phyloP scores from a whole-genome alignment of 129 eudicot species.

The Pulicaria dysenterica region DNA sequence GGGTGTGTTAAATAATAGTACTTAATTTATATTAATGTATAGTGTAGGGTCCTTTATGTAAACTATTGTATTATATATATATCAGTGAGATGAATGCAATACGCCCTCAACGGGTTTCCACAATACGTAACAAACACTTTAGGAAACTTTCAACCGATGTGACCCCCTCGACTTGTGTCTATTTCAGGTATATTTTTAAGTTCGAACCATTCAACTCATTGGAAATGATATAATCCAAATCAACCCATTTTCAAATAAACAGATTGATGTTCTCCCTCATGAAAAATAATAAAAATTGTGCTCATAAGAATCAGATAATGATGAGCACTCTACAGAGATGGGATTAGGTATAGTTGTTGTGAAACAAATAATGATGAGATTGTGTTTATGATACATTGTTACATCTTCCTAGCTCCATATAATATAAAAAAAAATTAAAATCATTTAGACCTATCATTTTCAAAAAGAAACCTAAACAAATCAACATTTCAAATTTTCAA shows the following conservation, averaged over 20 bases:
- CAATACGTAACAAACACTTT: too few species aligned
- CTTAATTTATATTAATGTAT: too few species aligned
- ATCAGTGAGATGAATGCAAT: too few species aligned
- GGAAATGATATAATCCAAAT: neutral
- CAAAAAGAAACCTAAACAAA: conserved; percentile 1
- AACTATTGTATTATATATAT: too few species aligned
- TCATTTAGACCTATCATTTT: neutral
- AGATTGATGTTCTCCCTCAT: neutral
- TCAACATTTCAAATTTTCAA: neutral
- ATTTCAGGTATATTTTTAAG: neutral
- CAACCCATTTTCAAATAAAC: neutral
- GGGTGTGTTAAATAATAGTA: too few species aligned
- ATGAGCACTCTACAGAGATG: too few species aligned
- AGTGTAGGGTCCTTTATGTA: too few species aligned
- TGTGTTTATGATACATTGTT: neutral
- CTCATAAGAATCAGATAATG: too few species aligned
- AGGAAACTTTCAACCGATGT: neutral
- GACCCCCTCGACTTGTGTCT: neutral
- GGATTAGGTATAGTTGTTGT: too few species aligned
- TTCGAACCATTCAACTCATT: neutral
- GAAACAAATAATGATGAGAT: neutral
- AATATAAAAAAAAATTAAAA: neutral
- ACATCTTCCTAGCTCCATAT: neutral
- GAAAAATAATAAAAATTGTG: too few species aligned
- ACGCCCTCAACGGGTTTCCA: too few species aligned